Evolutionary conservation across 2,329 filamentous ascomycete species (phyloP).

Genomic region (Zymoseptoria passerinii): DNA sequence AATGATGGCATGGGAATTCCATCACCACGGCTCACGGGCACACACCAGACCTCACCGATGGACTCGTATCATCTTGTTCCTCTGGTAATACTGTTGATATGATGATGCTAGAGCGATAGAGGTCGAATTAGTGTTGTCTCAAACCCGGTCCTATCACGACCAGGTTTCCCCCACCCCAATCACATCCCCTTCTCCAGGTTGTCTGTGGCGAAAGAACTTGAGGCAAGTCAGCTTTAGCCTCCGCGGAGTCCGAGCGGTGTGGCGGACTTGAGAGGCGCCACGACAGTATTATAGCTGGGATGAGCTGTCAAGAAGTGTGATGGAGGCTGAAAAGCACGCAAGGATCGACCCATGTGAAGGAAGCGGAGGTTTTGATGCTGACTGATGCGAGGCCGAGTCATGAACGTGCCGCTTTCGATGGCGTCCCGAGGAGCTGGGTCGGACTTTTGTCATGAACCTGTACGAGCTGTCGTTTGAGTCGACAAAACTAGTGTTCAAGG

Average conservation of each 20-base stretch:
- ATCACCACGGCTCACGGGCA: neutral
- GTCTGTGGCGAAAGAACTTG: neutral
- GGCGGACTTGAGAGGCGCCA: neutral
- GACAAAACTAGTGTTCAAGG: neutral
- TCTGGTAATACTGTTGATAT: neutral
- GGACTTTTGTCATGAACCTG: neutral
- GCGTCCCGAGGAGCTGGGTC: neutral
- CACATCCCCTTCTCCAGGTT: neutral
- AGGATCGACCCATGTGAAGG: neutral
- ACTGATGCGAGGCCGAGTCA: neutral
- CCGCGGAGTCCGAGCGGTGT: neutral
- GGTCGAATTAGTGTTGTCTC: neutral
- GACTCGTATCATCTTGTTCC: neutral
- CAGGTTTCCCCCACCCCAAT: neutral
- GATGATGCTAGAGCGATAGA: neutral
- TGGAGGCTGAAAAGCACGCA: neutral
- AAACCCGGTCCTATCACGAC: neutral
- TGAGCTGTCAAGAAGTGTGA: neutral
- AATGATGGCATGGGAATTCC: neutral
- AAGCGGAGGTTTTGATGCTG: neutral
- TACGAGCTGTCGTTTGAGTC: neutral
- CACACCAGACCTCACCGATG: neutral
- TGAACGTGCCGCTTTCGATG: neutral
- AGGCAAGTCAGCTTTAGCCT: neutral
- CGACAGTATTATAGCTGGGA: neutral